These are phyloP conservation scores for Mentha longifolia DNA, from an alignment of 257 asterid species.

Conservation along the genomic window DNA sequence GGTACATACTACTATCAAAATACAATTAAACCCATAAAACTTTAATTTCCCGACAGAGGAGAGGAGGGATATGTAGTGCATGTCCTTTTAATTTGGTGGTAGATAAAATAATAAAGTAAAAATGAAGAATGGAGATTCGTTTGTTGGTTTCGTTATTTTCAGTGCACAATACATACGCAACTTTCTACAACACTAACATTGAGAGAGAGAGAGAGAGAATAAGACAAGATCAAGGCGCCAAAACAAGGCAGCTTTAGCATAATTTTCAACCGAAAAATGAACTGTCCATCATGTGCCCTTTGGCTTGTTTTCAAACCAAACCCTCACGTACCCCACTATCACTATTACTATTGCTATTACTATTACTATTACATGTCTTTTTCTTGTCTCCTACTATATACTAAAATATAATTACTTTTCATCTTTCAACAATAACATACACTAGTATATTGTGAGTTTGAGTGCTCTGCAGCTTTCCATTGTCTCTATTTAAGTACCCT, in stretches of 20 bases:
- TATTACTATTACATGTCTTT: slow-evolving; percentile 29
- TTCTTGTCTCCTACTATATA: neutral
- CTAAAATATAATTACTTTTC: no score
- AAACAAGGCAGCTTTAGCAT: slow-evolving; percentile 40
- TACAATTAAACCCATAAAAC: no score
- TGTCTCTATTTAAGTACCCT: neutral
- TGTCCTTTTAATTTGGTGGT: slow-evolving; percentile 1
- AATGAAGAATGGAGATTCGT: slow-evolving; percentile 29
- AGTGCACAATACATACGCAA: slow-evolving; percentile 24
- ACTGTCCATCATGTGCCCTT: slow-evolving; percentile 44
- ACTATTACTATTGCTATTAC: slow-evolving; percentile 5
- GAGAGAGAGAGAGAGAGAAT: slow-evolving; percentile 23
- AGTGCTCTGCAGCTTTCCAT: slow-evolving; percentile 33
- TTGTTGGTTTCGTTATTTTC: slow-evolving; percentile 33
- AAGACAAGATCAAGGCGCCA: slow-evolving; percentile 43
- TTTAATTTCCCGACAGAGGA: no score
- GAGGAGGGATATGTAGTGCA: neutral
- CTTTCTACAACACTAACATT: neutral
- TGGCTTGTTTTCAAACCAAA: neutral
- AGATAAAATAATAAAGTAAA: slow-evolving; percentile 2
- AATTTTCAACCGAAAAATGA: slow-evolving; percentile 33
- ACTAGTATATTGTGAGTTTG: slow-evolving; percentile 8
- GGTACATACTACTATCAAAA: no score
- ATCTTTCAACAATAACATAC: no score
- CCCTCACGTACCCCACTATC: slow-evolving; percentile 35